phyloP scores from a whole-genome alignment of 495 filamentous ascomycete genomes.

The Trichoderma orchidacearum region DNA sequence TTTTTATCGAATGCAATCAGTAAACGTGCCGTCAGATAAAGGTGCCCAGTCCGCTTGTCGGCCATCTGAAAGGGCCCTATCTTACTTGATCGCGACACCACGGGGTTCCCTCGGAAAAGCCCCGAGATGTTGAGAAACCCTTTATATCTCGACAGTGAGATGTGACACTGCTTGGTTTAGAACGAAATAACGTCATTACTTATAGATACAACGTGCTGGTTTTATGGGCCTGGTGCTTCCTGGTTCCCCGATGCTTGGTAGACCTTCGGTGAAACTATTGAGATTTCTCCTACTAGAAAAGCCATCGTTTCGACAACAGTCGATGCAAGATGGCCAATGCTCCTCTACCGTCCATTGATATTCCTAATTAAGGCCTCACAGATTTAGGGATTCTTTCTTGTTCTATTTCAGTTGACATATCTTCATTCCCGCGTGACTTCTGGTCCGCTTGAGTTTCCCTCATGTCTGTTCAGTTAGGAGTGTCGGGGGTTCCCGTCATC shows the following conservation, averaged over 20 bases:
- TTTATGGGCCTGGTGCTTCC: background rate
- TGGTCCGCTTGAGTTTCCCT: background rate
- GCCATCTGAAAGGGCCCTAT: background rate
- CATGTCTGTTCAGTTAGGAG: background rate
- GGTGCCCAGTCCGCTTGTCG: background rate
- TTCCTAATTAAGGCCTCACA: no score
- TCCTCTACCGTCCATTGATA: background rate
- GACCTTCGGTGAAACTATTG: conserved; percentile 40
- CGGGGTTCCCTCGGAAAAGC: no score
- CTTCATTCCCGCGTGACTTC: no score
- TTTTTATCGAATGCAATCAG: background rate
- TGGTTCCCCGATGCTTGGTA: conserved; percentile 13
- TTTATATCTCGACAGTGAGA: no score
- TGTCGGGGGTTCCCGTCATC: background rate
- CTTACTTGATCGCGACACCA: background rate
- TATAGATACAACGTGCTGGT: background rate
- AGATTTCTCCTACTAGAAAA: no score
- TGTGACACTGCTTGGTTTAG: background rate
- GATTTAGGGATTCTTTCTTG: no score
- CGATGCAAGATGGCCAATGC: background rate
- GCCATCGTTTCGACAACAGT: background rate
- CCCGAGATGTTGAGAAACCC: background rate
- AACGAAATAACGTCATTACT: background rate
- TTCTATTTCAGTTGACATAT: no score
- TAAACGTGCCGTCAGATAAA: background rate